Conservation (phyloP, 2,329 filamentous ascomycete species). For the Hyphodiscus sp. region DNA sequence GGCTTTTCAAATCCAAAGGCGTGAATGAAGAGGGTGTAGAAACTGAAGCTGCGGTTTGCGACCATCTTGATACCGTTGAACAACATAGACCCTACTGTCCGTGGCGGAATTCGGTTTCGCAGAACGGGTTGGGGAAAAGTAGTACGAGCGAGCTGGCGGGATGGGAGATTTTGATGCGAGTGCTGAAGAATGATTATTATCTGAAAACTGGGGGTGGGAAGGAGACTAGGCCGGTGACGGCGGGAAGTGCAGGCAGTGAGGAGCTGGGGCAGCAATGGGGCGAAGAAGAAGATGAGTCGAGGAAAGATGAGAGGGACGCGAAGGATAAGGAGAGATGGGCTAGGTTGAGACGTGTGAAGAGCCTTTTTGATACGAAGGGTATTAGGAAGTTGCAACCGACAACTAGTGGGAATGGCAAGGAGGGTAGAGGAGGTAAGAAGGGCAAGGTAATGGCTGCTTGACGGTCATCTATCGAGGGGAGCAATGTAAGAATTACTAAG, state of each 20-base stretch:
- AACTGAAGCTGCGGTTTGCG: constrained; percentile 52
- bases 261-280: constrained; percentile 6
- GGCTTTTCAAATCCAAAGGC: constrained; percentile 82
- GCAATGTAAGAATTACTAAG: neutral
- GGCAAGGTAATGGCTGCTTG: neutral
- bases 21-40: constrained; percentile 47
- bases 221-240: neutral
- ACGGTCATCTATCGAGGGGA: neutral
- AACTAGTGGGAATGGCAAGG: neutral
- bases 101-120: constrained; percentile 61
- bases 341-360: constrained; percentile 64
- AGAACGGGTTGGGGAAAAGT: constrained; percentile 39
- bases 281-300: constrained; percentile 31
- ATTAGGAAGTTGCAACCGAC: constrained; percentile 38
- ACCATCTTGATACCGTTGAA: constrained; percentile 58
- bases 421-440: too few relatives aligned
- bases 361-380: constrained; percentile 61
- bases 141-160: constrained; percentile 35
- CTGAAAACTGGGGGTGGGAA: constrained; percentile 18
- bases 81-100: constrained; percentile 82
- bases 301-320: constrained; percentile 40
- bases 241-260: constrained; percentile 4
- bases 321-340: constrained; percentile 71
- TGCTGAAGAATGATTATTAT: constrained; percentile 49
- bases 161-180: constrained; percentile 49